These are phyloP conservation scores for Tinospora cordifolia DNA, from an alignment of 164 flowering plant genomes.

Conservation along the genomic window DNA sequence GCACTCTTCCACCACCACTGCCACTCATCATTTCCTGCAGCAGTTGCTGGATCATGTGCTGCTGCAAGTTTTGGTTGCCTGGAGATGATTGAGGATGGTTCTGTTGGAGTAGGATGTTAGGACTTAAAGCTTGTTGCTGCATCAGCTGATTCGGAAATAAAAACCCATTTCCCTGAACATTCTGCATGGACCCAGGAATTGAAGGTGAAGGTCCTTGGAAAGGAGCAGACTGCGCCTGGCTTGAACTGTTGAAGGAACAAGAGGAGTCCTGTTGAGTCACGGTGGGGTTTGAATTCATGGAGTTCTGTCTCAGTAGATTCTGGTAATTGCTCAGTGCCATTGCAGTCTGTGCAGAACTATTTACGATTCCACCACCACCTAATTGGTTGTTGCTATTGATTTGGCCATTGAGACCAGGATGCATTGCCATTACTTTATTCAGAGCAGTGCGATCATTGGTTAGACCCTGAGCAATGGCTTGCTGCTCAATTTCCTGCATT, in stretches of 20 bases:
- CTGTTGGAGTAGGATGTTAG: constrained; percentile 32
- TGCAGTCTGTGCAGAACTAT: constrained; percentile 58
- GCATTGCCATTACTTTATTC: constrained; percentile 59
- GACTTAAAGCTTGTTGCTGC: constrained; percentile 20
- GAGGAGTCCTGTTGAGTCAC: constrained; percentile 46
- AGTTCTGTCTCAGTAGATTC: constrained; percentile 58
- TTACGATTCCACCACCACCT: constrained; percentile 40
- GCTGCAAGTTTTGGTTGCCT: constrained; percentile 50
- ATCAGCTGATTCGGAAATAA: constrained; percentile 32
- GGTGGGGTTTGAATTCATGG: constrained; percentile 51
- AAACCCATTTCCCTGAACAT: constrained; percentile 35
- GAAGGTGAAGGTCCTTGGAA: constrained; percentile 43
- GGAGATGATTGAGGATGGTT: constrained; percentile 33
- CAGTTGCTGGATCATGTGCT: constrained; percentile 74
- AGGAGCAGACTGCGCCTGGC: constrained; percentile 37
- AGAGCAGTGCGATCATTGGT: constrained; percentile 56
- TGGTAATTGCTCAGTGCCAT: constrained; percentile 61
- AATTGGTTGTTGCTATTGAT: constrained; percentile 40
- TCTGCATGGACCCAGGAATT: constrained; percentile 38
- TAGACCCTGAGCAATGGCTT: constrained; percentile 48
- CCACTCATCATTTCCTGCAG: constrained; percentile 61
- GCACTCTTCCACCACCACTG: constrained; percentile 24
- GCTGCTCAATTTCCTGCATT: constrained; percentile 74
- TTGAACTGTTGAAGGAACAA: constrained; percentile 37
- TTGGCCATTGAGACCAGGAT: constrained; percentile 47